A percentile compares a stretch with the other conserved stretches of the same genome.
Conservation (phyloP, 179 eudicot species). For the Gypsophila paniculata region DNA sequence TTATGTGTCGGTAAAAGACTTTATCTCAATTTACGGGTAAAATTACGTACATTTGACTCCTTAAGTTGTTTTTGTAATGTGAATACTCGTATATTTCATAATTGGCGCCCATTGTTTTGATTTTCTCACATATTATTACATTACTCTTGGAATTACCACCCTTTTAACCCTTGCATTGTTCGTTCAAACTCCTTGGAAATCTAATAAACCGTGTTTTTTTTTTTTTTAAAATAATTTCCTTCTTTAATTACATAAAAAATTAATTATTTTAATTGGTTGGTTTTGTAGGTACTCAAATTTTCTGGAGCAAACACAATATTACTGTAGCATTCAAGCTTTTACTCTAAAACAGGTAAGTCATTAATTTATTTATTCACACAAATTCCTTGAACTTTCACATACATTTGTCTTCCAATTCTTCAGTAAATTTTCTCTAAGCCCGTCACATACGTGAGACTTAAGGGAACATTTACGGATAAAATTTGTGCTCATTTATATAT, state of each 20-base stretch:
- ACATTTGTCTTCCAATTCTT: not conserved
- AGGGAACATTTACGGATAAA: too few relatives aligned
- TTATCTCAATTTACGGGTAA: not conserved
- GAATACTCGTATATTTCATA: not conserved
- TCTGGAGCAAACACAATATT: not conserved
- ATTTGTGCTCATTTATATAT: conserved; percentile 2
- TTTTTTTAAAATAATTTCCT: not conserved
- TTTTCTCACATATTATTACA: conserved; percentile 5
- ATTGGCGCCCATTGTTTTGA: conserved; percentile 13
- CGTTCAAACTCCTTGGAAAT: not conserved
- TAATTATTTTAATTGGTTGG: not conserved
- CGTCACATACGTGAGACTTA: too few relatives aligned
- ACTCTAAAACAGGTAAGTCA: not conserved
- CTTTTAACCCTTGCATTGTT: not conserved
- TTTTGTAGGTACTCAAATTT: conserved; percentile 17
- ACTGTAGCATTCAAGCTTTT: not conserved
- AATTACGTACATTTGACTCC: not conserved
- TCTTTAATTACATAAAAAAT: not conserved
- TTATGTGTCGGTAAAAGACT: not conserved
- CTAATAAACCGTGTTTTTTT: not conserved
- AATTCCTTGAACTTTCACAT: not conserved
- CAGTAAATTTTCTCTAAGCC: too few relatives aligned
- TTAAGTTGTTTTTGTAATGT: not conserved
- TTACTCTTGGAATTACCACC: not conserved
- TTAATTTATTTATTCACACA: not conserved